Conservation (phyloP, 2,329 filamentous ascomycete species). For the Pseudopyricularia javanii region DNA sequence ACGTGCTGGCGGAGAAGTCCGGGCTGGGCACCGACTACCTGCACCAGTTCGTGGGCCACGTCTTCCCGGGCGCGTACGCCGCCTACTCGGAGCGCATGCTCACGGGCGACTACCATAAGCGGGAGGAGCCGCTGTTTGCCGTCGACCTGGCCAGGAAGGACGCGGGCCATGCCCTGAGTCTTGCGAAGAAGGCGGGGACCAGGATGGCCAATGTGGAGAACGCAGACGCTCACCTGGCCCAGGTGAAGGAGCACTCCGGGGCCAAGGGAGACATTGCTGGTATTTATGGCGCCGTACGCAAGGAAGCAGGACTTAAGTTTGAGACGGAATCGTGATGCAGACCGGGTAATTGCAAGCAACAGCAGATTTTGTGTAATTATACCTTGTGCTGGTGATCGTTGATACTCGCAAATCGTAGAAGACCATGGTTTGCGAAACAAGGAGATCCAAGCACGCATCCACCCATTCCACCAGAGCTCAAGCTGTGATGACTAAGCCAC, state of each 20-base stretch:
- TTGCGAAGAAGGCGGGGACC: conserved; percentile 52
- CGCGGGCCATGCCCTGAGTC: conserved; percentile 55
- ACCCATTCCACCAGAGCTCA: neutral
- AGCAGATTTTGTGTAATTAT: too few species aligned
- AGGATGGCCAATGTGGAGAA: conserved; percentile 53
- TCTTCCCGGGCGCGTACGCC: conserved; percentile 66
- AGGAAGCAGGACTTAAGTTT: conserved; percentile 63
- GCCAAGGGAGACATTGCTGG: conserved; percentile 66
- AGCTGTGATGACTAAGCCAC: neutral
- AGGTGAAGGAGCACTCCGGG: conserved; percentile 55
- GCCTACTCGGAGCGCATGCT: conserved; percentile 67
- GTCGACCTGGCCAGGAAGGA: conserved; percentile 79
- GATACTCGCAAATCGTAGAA: neutral
- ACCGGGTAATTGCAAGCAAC: too few species aligned
- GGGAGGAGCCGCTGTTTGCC: conserved; percentile 69
- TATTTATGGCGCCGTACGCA: conserved; percentile 69
- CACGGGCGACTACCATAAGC: conserved; percentile 62
- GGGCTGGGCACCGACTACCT: conserved; percentile 61
- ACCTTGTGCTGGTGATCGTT: neutral
- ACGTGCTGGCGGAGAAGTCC: conserved; percentile 68
- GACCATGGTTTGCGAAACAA: neutral
- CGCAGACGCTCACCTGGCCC: conserved; percentile 54
- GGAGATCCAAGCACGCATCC: neutral
- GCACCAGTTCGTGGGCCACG: conserved; percentile 56
- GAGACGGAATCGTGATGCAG: conserved; percentile 39